phyloP scores from a whole-genome alignment of 345 rosid species.

The Jatropha curcas region DNA sequence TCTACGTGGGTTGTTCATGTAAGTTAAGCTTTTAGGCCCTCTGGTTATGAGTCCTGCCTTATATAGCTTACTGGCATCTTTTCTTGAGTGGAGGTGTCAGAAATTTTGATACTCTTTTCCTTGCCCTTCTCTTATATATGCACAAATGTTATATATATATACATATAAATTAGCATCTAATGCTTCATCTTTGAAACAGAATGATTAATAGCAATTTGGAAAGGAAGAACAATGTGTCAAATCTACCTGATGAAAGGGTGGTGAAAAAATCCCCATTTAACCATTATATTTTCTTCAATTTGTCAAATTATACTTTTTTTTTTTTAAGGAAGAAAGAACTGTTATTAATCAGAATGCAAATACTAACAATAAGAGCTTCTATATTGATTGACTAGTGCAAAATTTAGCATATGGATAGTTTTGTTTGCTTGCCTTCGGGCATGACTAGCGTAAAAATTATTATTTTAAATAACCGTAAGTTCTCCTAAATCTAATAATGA shows the following conservation, averaged over 20 bases:
- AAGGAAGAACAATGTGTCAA: constrained; percentile 30
- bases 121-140: too few species aligned
- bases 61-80: constrained; percentile 18
- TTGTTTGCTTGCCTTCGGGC: too few species aligned
- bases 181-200: constrained; percentile 25
- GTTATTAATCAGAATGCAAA: too few species aligned
- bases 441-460: too few species aligned
- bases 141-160: too few species aligned
- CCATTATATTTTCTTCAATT: not conserved
- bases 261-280: constrained; percentile 1
- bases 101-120: constrained; percentile 3
- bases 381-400: too few species aligned
- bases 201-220: constrained; percentile 7
- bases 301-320: too few species aligned
- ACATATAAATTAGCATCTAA: constrained; percentile 32
- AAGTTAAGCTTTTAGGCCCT: not conserved
- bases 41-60: not conserved
- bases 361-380: too few species aligned
- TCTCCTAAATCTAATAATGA: too few species aligned
- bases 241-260: constrained; percentile 16
- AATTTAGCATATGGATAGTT: too few species aligned
- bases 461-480: too few species aligned
- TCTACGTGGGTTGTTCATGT: not conserved
- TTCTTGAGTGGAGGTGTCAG: constrained; percentile 8
- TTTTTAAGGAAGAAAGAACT: too few species aligned